Evolutionary conservation across 805 yeast genomes (phyloP), one percentile per base, ranked within the genome.

Genomic region (Maudiozyma turicensis): DNA sequence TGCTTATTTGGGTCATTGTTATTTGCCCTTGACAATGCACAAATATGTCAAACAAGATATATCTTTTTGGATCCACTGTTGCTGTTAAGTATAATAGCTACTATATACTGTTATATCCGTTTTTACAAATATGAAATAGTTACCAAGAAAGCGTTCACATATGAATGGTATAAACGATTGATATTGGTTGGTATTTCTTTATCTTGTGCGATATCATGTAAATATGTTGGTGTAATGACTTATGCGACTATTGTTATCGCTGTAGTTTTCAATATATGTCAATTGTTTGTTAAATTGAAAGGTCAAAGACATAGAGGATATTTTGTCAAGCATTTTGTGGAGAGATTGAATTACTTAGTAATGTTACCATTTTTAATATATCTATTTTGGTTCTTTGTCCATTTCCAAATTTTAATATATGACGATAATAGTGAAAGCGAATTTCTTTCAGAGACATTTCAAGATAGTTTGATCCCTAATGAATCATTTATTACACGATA

Each of bases 191-290:
- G 99, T 35, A 72, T 87, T 8, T 74, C 90, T 1, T 75, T 93
- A 49, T 87, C 97, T 0, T 82, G 91, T 63, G 96, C 91, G 32
- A 91, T 93, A 51, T 85, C 96, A 42, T 91, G 97, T 50, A 93
- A 93, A 65, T 90, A 93, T 67, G 96, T 93, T 40, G 99, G 99
- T 66, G 84, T 85, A 6, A 84, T 93, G 73, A 89, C 98, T 0
- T 93, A 84, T 66, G 74, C 82, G 45, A 78, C 95, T 47, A 80
- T 93, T 55, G 99, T 99, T 29, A 67, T 80, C 49, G 96, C 95
- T 40, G 96, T 93, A 6, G 59, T 77, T 3, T 74, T 80, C 62
- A 98, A 93, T 61, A 72, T 93, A 58, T 93, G 99, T 99, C 75
- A 77, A 52, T 71, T 90, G 56, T 73, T 93, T 45, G 95, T 90